These are phyloP conservation scores for Cladosporium sp. DNA, from an alignment of 2,329 filamentous ascomycete species.

Conservation along the genomic window DNA sequence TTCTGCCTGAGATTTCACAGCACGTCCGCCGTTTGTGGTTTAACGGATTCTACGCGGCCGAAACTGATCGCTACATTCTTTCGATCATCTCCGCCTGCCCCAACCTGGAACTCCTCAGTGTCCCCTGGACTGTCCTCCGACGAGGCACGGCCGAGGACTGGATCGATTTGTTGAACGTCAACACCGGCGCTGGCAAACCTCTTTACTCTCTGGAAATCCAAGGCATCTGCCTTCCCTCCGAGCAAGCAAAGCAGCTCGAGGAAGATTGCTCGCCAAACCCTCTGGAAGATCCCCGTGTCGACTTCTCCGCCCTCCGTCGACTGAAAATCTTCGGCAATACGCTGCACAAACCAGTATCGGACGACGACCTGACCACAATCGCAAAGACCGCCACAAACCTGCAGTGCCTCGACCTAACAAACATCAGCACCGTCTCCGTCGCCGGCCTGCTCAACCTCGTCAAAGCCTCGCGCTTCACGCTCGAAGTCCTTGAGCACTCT, in stretches of 20 bases:
- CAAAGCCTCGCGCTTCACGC: conserved; percentile 44
- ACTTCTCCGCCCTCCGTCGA: conserved; percentile 48
- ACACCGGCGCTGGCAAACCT: conserved; percentile 34
- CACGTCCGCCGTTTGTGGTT: conserved; percentile 53
- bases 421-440: conserved; percentile 50
- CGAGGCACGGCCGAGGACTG: conserved; percentile 47
- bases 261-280: conserved; percentile 33
- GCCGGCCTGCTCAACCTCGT: conserved; percentile 51
- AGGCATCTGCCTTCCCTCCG: conserved; percentile 45
- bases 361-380: conserved; percentile 47
- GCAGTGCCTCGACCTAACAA: conserved; percentile 51
- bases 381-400: conserved; percentile 49
- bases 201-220: conserved; percentile 50
- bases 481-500: conserved; percentile 51
- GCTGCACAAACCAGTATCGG: conserved; percentile 48
- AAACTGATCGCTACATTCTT: conserved; percentile 49
- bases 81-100: conserved; percentile 45
- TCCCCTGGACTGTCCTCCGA: conserved; percentile 52
- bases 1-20: conserved; percentile 42
- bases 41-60: conserved; percentile 50
- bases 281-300: conserved; percentile 39
- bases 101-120: conserved; percentile 44
- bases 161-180: conserved; percentile 44
- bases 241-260: conserved; percentile 42
- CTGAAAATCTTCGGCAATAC: conserved; percentile 55